Evolutionary conservation across 1,284 basidiomycete species (phyloP), one percentile per base, ranked within the genome.

Genomic region (Pseudozyma tsukubaensis): DNA sequence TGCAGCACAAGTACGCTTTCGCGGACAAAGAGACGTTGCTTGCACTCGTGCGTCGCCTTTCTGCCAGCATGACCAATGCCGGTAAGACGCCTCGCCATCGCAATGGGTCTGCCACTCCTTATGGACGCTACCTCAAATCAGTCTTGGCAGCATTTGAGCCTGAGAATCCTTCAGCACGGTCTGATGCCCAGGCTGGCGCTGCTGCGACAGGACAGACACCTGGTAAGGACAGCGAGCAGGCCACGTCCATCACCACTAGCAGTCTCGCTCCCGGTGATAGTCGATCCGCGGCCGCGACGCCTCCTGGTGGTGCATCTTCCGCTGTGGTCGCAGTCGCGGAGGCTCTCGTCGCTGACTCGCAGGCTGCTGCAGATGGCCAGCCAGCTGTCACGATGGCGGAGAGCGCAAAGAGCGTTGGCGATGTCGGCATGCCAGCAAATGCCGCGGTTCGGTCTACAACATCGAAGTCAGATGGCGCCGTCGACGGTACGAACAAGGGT

Each of bases 21-120:
- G 68, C 72, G 6, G 71, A 78, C 44, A 75, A 70, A 32, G 61
- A 75, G 39, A 74, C 69, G 43, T 54, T 70, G 19, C 53, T 80
- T n/a, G 63, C 60, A 10, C 59, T 69, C 7, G 76, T 76, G 2
- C 69, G 72, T 36, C 50, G 61, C 3, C 59, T 80, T 1, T 64
- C 70, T 44, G 57, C 53, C 13, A 66, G 72, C 37, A 65, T 80
- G 60, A 72, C 66, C 4, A 65, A 58, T 21, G 79, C 79, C n/a
- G 79, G 79, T 43, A 72, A 69, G 58, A 78, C 76, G 7, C 79
- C 79, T 14, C 61, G 62, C 16, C 79, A 80, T 40, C 75, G 79
- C 39, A 77, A 79, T 39, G 77, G 79, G 0, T 78, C 77, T 8
- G 79, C 79, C 1, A 76, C 68, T 12, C 74, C 79, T 1, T 80